phyloP scores from a whole-genome alignment of 345 rosid species.

The Hirschfeldia incana region DNA sequence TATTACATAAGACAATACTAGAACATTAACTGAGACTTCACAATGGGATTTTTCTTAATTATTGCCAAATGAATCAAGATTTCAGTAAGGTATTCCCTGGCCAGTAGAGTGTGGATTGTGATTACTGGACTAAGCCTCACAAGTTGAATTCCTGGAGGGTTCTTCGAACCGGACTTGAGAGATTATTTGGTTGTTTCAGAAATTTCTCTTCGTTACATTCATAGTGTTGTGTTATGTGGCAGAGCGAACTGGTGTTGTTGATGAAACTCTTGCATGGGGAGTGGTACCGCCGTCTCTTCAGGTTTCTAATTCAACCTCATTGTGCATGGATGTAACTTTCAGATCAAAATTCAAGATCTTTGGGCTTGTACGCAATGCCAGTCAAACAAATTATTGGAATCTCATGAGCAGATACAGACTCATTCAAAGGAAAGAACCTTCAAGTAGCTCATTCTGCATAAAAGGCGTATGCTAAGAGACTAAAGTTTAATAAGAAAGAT shows the following conservation, averaged over 20 bases:
- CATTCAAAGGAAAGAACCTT: no score
- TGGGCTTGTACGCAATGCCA: background rate
- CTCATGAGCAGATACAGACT: no score
- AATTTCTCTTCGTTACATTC: constrained; percentile 48
- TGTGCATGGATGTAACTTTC: constrained; percentile 40
- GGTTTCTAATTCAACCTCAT: constrained; percentile 63
- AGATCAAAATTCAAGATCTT: background rate
- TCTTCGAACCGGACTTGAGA: constrained; percentile 71
- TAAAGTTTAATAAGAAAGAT: background rate
- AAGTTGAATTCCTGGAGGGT: constrained; percentile 65
- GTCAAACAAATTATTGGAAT: no score
- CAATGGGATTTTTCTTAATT: constrained; percentile 11
- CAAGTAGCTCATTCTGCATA: background rate
- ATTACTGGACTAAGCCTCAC: constrained; percentile 28
- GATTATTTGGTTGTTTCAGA: constrained; percentile 44
- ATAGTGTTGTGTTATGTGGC: constrained; percentile 39
- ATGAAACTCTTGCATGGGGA: constrained; percentile 41
- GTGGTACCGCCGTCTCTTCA: constrained; percentile 56
- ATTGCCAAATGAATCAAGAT: background rate
- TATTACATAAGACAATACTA: constrained; percentile 27
- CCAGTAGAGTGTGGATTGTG: constrained; percentile 22
- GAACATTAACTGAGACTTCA: constrained; percentile 20
- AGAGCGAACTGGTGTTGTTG: constrained; percentile 43
- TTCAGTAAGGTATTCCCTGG: constrained; percentile 2
- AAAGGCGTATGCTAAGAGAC: background rate